Evolutionary conservation across 768 basidiomycete species (phyloP).

Genomic region (Pholiota microspora): DNA sequence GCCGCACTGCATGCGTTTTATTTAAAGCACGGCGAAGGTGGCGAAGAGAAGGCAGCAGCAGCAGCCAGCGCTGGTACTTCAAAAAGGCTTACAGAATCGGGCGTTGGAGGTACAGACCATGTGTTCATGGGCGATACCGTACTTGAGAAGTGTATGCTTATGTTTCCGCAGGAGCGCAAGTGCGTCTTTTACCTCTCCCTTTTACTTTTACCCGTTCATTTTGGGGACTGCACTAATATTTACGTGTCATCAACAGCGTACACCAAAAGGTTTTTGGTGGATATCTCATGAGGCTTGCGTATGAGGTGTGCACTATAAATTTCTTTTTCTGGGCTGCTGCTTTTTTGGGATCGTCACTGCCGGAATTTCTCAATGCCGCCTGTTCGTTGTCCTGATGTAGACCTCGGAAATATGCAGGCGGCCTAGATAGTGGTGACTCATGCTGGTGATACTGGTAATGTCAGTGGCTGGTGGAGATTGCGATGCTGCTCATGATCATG

Average conservation of each 20-base stretch:
- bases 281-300: constrained; percentile 63
- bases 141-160: constrained; percentile 67
- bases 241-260: constrained; percentile 40
- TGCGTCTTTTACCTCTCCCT: constrained; percentile 28
- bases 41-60: too few species aligned
- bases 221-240: neutral
- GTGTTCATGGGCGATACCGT: constrained; percentile 78
- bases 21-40: constrained; percentile 49
- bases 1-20: constrained; percentile 67
- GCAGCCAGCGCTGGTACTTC: too few species aligned
- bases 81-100: too few species aligned
- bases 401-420: too few species aligned
- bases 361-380: too few species aligned
- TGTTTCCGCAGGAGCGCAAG: constrained; percentile 89
- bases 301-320: constrained; percentile 45
- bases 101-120: constrained; percentile 38
- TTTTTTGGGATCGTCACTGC: too few species aligned
- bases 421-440: too few species aligned
- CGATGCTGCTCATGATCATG: neutral
- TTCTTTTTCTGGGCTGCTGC: neutral
- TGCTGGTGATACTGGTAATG: neutral
- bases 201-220: too few species aligned
- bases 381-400: too few species aligned
- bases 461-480: neutral
- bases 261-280: constrained; percentile 87